Conservation (phyloP, 306 rosid species). For the Gynostemma pentaphyllum region DNA sequence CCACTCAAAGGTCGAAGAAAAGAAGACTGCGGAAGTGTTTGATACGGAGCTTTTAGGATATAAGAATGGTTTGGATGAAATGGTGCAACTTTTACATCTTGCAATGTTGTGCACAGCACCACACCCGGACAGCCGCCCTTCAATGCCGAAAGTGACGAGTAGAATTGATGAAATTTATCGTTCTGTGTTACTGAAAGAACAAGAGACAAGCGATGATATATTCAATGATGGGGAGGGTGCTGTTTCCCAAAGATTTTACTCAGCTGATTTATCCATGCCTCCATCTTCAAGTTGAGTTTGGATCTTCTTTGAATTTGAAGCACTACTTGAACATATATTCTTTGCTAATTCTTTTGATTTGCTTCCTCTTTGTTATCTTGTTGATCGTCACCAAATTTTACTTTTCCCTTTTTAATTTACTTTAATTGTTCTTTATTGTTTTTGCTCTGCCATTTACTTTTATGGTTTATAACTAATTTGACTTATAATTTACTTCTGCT, state of each 20-base stretch:
- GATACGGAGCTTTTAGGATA: slow-evolving; percentile 79
- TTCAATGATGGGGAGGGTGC: neutral
- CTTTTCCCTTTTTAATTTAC: too few relatives aligned
- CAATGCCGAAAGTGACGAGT: slow-evolving; percentile 53
- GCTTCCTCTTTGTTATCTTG: too few relatives aligned
- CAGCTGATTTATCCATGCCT: neutral
- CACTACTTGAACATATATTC: too few relatives aligned
- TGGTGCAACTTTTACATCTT: slow-evolving; percentile 76
- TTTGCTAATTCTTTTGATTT: too few relatives aligned
- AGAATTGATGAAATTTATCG: slow-evolving; percentile 48
- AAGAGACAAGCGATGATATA: neutral
- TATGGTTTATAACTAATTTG: too few relatives aligned
- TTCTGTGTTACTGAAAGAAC: slow-evolving; percentile 24
- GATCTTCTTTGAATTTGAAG: too few relatives aligned
- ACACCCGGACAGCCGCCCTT: slow-evolving; percentile 68
- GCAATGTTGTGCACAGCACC: slow-evolving; percentile 66
- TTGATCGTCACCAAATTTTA: too few relatives aligned
- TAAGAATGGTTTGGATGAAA: slow-evolving; percentile 76
- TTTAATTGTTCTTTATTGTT: too few relatives aligned
- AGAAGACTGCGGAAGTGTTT: slow-evolving; percentile 71
- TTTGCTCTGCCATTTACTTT: too few relatives aligned
- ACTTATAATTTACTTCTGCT: too few relatives aligned
- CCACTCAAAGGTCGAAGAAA: slow-evolving; percentile 54
- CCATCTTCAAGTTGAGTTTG: slow-evolving; percentile 1
- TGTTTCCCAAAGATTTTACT: slow-evolving; percentile 10